A percentile compares a stretch with the other conserved stretches of the same genome.
These are phyloP conservation scores for Leptodermis oblonga DNA, from an alignment of 257 asterid species.

Conservation along the genomic window DNA sequence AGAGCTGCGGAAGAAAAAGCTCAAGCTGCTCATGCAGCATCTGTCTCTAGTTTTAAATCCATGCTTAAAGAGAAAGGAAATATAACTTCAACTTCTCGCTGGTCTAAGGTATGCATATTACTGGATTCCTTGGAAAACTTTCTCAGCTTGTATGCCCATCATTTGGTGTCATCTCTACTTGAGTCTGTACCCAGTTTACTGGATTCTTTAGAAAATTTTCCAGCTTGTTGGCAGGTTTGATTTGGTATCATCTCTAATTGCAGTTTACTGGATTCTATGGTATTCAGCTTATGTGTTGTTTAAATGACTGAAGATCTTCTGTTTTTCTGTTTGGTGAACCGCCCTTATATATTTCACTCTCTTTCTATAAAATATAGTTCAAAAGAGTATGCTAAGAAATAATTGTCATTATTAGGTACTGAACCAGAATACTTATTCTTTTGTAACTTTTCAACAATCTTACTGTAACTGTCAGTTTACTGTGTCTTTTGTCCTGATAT, in stretches of 20 bases:
- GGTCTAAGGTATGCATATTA: slow-evolving; percentile 75
- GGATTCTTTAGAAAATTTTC: neutral
- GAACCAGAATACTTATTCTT: neutral
- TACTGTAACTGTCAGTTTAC: neutral
- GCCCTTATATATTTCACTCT: neutral
- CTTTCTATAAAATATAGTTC: neutral
- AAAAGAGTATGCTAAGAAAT: neutral
- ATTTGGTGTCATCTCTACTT: neutral
- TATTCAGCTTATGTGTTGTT: neutral
- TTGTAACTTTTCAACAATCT: neutral
- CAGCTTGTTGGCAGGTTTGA: neutral
- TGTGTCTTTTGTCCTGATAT: neutral
- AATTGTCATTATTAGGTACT: neutral
- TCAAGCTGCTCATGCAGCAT: slow-evolving; percentile 72
- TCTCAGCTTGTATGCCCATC: slow-evolving; percentile 29
- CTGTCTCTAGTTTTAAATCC: slow-evolving; percentile 60
- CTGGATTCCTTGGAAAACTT: neutral
- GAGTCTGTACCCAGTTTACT: neutral
- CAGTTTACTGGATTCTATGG: neutral
- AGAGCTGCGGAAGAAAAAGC: slow-evolving; percentile 77
- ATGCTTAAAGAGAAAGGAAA: slow-evolving; percentile 77
- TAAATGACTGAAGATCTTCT: neutral
- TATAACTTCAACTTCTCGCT: slow-evolving; percentile 62
- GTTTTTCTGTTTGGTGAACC: neutral
- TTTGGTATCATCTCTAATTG: neutral